A percentile compares a stretch with the other conserved stretches of the same genome.
phyloP scores from a whole-genome alignment of 2,329 filamentous ascomycete genomes.

The Neonectria neomacrospora region DNA sequence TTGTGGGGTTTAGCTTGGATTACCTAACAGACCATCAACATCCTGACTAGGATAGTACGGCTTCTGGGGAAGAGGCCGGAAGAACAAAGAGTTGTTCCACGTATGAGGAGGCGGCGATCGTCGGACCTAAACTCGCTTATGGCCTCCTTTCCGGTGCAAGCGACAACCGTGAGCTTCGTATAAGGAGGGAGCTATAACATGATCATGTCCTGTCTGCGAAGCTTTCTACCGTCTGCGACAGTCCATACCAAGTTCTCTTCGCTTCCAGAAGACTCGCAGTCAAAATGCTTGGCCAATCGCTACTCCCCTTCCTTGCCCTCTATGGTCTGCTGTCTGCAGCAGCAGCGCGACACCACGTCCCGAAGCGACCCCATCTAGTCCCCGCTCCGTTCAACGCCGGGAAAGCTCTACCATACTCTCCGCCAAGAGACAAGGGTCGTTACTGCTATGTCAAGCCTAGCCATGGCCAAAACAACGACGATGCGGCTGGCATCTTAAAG shows the following conservation, averaged over 20 bases:
- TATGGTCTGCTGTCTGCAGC: conserved; percentile 28
- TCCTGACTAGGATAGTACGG: neutral
- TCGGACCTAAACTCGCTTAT: neutral
- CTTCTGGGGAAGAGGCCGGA: conserved; percentile 15
- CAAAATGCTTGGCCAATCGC: conserved; percentile 14
- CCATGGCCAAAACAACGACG: conserved; percentile 24
- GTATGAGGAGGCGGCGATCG: conserved; percentile 9
- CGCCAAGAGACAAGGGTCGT: conserved; percentile 23
- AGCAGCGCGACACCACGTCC: conserved; percentile 23
- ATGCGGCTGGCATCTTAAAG: conserved; percentile 35
- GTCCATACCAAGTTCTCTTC: neutral
- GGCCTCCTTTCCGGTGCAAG: conserved; percentile 1
- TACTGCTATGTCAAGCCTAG: conserved; percentile 38
- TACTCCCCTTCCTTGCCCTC: conserved; percentile 27
- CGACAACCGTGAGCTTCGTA: conserved; percentile 1
- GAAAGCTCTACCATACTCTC: conserved; percentile 31
- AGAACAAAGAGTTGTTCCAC: conserved; percentile 16
- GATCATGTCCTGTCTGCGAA: neutral
- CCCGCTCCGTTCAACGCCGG: conserved; percentile 36
- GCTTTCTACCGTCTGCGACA: neutral
- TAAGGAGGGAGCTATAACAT: conserved; percentile 14
- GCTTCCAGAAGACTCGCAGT: neutral
- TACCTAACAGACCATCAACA: conserved; percentile 1
- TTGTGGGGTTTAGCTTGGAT: conserved; percentile 1
- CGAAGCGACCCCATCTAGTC: conserved; percentile 33